Conservation (phyloP, 2,329 filamentous ascomycete species). For the Aspergillus sp. region DNA sequence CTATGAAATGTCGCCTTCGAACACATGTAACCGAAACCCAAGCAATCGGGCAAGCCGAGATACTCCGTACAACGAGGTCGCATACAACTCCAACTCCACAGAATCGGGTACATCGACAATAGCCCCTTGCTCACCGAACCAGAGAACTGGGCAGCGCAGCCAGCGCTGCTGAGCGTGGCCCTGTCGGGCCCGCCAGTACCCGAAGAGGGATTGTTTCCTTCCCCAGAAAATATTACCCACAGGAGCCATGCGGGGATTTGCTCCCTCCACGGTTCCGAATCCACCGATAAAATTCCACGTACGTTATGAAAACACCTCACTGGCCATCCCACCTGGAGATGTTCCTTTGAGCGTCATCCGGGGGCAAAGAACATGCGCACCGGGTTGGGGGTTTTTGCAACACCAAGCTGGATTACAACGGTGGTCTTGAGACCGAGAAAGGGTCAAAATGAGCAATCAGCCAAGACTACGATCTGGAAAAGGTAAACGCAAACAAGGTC, state of each 20-base stretch:
- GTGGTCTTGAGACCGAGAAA: not conserved
- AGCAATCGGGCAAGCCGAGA: not conserved
- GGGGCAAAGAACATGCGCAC: not conserved
- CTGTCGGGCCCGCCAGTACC: not conserved
- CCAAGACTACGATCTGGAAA: not conserved
- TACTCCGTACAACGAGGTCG: not conserved
- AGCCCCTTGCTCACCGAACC: not conserved
- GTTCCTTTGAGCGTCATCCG: not conserved
- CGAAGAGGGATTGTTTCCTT: not conserved
- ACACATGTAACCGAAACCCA: not conserved
- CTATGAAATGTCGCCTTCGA: not conserved
- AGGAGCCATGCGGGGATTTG: conserved; percentile 5
- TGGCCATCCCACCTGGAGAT: conserved; percentile 7
- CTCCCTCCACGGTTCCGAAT: conserved; percentile 3
- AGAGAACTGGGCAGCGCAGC: not conserved
- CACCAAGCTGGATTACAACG: not conserved
- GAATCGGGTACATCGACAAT: not conserved
- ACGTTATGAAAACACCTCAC: conserved; percentile 10
- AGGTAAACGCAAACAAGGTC: not conserved
- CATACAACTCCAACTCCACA: not conserved
- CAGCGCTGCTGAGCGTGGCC: not conserved
- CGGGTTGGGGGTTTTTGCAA: not conserved
- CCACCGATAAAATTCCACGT: conserved; percentile 2
- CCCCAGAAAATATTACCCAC: conserved; percentile 1
- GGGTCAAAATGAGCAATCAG: not conserved